phyloP scores from a whole-genome alignment of 257 asterid species.

The Petunia axillaris region DNA sequence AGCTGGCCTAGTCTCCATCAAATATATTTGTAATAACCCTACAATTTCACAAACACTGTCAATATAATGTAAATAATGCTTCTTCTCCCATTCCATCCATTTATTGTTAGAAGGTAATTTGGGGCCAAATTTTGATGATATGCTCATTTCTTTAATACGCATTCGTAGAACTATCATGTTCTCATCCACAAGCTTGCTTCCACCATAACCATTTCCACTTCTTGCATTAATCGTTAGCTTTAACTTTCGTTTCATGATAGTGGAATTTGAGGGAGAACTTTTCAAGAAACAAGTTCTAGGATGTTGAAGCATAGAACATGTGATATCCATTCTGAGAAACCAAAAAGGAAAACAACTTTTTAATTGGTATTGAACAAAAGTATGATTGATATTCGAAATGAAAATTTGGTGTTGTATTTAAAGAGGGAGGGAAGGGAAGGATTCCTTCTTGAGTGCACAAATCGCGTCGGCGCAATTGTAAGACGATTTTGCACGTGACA shows the following conservation, averaged over 20 bases:
- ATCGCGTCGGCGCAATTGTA: neutral
- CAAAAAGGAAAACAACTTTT: too few species aligned
- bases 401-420: neutral
- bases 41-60: slow-evolving; percentile 49
- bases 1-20: slow-evolving; percentile 65
- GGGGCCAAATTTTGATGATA: slow-evolving; percentile 27
- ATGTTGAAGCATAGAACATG: neutral
- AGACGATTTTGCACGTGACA: neutral
- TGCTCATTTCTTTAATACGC: slow-evolving; percentile 59
- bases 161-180: slow-evolving; percentile 54
- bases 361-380: too few species aligned
- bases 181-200: slow-evolving; percentile 43
- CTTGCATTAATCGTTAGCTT: slow-evolving; percentile 28
- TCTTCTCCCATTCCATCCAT: slow-evolving; percentile 68
- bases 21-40: slow-evolving; percentile 48
- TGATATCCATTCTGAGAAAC: neutral
- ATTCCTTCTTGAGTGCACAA: neutral
- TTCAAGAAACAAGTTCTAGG: neutral
- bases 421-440: neutral
- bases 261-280: neutral
- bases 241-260: neutral
- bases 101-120: slow-evolving; percentile 29
- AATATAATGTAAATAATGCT: slow-evolving; percentile 39
- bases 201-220: slow-evolving; percentile 23
- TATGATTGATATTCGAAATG: neutral